Percentiles rank a stretch among this genome's conserved stretches.
Evolutionary conservation across 257 asterid species (phyloP).

Genomic region (Plectranthus barbatus): DNA sequence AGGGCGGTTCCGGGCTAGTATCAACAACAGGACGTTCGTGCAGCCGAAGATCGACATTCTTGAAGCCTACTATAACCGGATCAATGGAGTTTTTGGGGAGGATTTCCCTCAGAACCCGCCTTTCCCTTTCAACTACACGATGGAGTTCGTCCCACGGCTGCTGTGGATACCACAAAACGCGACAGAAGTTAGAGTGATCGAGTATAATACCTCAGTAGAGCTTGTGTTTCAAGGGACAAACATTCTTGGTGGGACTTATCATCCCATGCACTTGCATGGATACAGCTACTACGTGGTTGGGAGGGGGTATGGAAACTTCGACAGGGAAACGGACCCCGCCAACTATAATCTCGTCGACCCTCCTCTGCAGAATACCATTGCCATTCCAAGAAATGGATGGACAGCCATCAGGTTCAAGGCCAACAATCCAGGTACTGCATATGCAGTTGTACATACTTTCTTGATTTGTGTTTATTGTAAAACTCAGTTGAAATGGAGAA

Average conservation of each 20-base stretch:
- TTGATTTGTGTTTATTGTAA: no score
- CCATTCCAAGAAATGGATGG: constrained; percentile 56
- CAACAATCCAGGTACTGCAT: constrained; percentile 63
- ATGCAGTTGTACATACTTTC: background rate
- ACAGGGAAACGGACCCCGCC: constrained; percentile 30
- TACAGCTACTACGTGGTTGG: constrained; percentile 63
- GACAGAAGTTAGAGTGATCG: constrained; percentile 32
- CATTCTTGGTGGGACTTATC: constrained; percentile 42
- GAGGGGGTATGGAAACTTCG: constrained; percentile 45
- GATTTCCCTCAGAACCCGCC: constrained; percentile 42
- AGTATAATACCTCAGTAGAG: constrained; percentile 45
- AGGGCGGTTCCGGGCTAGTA: constrained; percentile 25
- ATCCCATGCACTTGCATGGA: constrained; percentile 80
- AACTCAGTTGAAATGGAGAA: background rate
- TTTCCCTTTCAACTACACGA: constrained; percentile 31
- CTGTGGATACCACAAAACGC: constrained; percentile 9
- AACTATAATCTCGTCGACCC: constrained; percentile 64
- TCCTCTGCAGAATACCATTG: constrained; percentile 43
- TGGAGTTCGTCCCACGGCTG: background rate
- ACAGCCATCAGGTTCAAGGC: constrained; percentile 58
- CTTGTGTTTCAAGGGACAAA: constrained; percentile 53
- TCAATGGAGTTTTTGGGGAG: constrained; percentile 27
- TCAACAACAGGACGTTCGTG: constrained; percentile 38
- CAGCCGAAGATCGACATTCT: constrained; percentile 32
- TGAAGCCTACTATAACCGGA: constrained; percentile 36